Evolutionary conservation across 805 yeast species (phyloP).

Genomic region (Ogataea angusta): DNA sequence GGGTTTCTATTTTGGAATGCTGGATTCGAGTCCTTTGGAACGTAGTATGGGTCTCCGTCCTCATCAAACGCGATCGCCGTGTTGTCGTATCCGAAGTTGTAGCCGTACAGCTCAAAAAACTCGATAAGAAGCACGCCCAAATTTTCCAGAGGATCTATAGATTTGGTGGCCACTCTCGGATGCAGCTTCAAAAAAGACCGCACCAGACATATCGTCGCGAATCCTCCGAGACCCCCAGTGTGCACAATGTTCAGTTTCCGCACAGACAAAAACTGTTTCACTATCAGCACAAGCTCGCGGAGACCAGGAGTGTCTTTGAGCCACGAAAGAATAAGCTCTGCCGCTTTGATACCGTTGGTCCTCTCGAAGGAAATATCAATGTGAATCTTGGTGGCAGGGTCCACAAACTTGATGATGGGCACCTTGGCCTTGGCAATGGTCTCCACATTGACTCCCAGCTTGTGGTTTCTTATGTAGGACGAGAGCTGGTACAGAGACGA

Average conservation of each 20-base stretch:
- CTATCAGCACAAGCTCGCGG: slow-evolving; percentile 73
- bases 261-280: slow-evolving; percentile 80
- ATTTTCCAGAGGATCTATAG: slow-evolving; percentile 67
- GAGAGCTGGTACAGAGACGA: slow-evolving; percentile 70
- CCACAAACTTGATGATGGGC: slow-evolving; percentile 90
- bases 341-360: slow-evolving; percentile 78
- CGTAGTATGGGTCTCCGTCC: slow-evolving; percentile 54
- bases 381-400: slow-evolving; percentile 63
- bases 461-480: slow-evolving; percentile 56
- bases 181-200: slow-evolving; percentile 76
- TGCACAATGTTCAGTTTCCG: slow-evolving; percentile 82
- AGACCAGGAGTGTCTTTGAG: slow-evolving; percentile 68
- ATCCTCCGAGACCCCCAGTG: slow-evolving; percentile 94
- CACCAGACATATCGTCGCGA: slow-evolving; percentile 83
- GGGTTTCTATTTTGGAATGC: slow-evolving; percentile 45
- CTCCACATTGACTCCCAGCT: slow-evolving; percentile 69
- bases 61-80: slow-evolving; percentile 65
- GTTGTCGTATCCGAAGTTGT: slow-evolving; percentile 79
- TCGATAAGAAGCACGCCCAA: slow-evolving; percentile 85
- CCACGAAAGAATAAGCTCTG: slow-evolving; percentile 76
- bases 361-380: slow-evolving; percentile 91
- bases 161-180: slow-evolving; percentile 67
- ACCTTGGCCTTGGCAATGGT: slow-evolving; percentile 89
- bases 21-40: slow-evolving; percentile 46
- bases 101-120: slow-evolving; percentile 89